Evolutionary conservation across 2,329 filamentous ascomycete species (phyloP).

Genomic region (Fusarium sp.): DNA sequence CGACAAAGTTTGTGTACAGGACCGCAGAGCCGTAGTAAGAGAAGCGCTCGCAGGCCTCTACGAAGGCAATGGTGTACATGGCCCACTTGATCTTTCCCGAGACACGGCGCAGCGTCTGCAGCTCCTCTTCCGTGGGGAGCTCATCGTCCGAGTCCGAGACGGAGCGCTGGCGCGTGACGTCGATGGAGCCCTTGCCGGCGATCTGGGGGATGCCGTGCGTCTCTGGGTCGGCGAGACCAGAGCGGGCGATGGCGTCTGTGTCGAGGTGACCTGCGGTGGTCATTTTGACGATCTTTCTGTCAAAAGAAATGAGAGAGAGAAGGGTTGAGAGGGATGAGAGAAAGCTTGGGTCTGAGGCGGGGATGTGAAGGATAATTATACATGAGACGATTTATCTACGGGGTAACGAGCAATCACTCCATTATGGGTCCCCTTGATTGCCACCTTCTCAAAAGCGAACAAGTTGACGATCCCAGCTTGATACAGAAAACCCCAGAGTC

Average conservation of each 20-base stretch:
- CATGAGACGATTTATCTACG: conserved; percentile 3
- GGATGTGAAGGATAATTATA: conserved; percentile 17
- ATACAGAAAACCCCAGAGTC: conserved; percentile 10
- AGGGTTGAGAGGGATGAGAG: neutral
- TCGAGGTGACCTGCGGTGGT: conserved; percentile 50
- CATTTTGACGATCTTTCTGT: conserved; percentile 42
- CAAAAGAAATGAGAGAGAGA: neutral
- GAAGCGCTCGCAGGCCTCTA: conserved; percentile 81
- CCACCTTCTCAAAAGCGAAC: neutral
- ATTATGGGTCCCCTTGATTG: neutral
- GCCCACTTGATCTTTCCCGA: conserved; percentile 72
- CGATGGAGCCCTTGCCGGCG: conserved; percentile 45
- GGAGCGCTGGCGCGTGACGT: conserved; percentile 43
- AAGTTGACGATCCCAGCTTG: conserved; percentile 13
- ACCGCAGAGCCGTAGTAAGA: conserved; percentile 79
- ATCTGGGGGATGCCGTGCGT: conserved; percentile 42
- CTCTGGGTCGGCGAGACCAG: conserved; percentile 49
- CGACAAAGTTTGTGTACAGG: conserved; percentile 75
- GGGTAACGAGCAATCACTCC: neutral
- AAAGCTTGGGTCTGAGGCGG: neutral
- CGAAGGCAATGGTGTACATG: conserved; percentile 76
- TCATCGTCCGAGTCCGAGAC: conserved; percentile 43
- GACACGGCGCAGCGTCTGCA: conserved; percentile 69
- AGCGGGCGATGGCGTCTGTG: conserved; percentile 50
- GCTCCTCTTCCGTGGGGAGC: conserved; percentile 70